phyloP scores from a whole-genome alignment of 108 stramenopile species.

The Cylindrotheca fusiformis region DNA sequence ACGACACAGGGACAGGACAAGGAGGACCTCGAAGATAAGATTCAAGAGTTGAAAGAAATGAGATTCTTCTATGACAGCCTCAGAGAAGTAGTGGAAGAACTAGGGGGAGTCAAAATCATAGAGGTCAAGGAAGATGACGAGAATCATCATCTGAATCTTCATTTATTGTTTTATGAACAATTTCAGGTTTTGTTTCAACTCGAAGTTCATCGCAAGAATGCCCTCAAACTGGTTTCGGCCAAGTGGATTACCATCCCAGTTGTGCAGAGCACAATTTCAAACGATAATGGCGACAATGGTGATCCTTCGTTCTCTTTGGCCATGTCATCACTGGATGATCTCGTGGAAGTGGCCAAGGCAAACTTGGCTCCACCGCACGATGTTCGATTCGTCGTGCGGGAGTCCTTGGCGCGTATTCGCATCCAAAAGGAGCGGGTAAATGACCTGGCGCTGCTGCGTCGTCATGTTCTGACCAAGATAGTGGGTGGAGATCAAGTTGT shows the following conservation, averaged over 20 bases:
- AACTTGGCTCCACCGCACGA: slow-evolving; percentile 38
- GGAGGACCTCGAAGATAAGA: slow-evolving; percentile 33
- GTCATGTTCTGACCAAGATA: slow-evolving; percentile 45
- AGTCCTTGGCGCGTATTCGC: slow-evolving; percentile 55
- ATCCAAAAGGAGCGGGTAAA: slow-evolving; percentile 36
- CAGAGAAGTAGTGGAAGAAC: slow-evolving; percentile 57
- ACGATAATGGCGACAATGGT: neutral
- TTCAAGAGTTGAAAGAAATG: slow-evolving; percentile 46
- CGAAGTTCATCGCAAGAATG: slow-evolving; percentile 31
- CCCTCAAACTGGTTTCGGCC: slow-evolving; percentile 33
- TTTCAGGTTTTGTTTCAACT: slow-evolving; percentile 22
- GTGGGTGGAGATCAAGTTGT: slow-evolving; percentile 55
- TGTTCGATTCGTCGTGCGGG: slow-evolving; percentile 57
- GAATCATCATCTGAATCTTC: slow-evolving; percentile 11
- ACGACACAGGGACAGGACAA: slow-evolving; percentile 12
- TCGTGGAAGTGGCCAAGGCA: slow-evolving; percentile 42
- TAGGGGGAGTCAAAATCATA: slow-evolving; percentile 60
- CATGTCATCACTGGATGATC: slow-evolving; percentile 53
- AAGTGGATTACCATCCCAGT: slow-evolving; percentile 26
- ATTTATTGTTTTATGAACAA: slow-evolving; percentile 19
- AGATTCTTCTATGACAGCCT: slow-evolving; percentile 49
- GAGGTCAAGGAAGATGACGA: slow-evolving; percentile 26
- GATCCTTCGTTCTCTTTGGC: slow-evolving; percentile 23
- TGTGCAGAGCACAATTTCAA: neutral
- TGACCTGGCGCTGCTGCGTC: slow-evolving; percentile 42